phyloP scores from a whole-genome alignment of 2,329 filamentous ascomycete species.

The Celoporthe dispersa region DNA sequence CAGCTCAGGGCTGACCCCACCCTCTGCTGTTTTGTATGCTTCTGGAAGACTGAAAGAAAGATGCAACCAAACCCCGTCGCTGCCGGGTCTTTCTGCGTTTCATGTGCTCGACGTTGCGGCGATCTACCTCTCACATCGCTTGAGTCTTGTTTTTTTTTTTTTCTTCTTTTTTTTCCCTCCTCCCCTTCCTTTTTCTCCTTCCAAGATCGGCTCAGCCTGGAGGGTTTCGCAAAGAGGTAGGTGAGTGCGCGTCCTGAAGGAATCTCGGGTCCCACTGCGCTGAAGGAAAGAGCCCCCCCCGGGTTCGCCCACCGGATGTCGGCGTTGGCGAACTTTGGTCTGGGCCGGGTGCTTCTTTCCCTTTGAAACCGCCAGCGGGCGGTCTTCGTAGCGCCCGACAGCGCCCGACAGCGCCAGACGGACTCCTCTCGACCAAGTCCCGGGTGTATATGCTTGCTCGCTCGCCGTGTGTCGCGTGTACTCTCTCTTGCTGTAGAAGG shows the following conservation, averaged over 20 bases:
- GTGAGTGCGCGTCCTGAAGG: constrained; percentile 3
- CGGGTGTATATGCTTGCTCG: background rate
- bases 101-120: background rate
- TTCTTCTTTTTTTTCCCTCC: background rate
- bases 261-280: background rate
- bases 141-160: too few relatives aligned
- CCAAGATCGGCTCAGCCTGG: constrained; percentile 5
- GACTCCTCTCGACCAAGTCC: constrained; percentile 8
- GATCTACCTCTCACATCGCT: background rate
- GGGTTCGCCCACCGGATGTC: constrained; percentile 4
- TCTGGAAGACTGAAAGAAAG: constrained; percentile 6
- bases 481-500: background rate
- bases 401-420: constrained; percentile 10
- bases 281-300: background rate
- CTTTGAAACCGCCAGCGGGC: background rate
- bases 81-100: background rate
- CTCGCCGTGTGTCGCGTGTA: background rate
- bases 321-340: background rate
- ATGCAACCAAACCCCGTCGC: background rate
- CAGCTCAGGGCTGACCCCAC: background rate
- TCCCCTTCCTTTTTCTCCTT: constrained; percentile 1
- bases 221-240: constrained; percentile 14
- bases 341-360: background rate
- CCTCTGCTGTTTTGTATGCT: background rate
- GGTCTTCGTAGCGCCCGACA: constrained; percentile 6